Conservation (phyloP, 2,329 filamentous ascomycete species). For the Aureobasidium musti region DNA sequence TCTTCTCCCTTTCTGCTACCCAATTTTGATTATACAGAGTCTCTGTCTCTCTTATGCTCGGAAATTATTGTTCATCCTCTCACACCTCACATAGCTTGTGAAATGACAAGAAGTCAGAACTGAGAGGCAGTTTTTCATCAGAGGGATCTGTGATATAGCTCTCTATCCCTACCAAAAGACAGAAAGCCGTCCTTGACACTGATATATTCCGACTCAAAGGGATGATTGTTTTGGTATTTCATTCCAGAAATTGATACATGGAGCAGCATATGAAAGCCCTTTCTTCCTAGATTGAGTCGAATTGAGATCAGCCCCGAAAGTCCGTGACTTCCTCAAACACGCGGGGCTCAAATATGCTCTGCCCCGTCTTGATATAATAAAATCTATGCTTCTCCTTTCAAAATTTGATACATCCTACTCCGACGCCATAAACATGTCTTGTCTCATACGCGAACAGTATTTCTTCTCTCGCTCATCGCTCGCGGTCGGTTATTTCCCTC, state of each 20-base stretch:
- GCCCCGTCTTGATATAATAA: not conserved
- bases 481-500: conserved; percentile 41
- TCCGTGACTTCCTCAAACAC: not conserved
- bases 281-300: not conserved
- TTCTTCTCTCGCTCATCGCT: conserved; percentile 29
- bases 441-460: not conserved
- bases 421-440: not conserved
- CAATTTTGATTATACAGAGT: too few species aligned
- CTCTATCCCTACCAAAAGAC: not conserved
- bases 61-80: too few species aligned
- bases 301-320: not conserved
- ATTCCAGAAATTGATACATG: not conserved
- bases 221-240: not conserved
- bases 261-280: not conserved
- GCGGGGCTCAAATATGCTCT: not conserved
- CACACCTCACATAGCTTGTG: too few species aligned
- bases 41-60: too few species aligned
- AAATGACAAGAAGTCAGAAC: too few species aligned
- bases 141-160: too few species aligned
- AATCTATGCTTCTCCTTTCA: not conserved
- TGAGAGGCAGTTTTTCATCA: too few species aligned
- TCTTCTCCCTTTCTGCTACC: too few species aligned
- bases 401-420: not conserved
- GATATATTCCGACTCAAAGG: not conserved
- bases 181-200: not conserved